A percentile compares a stretch with the other conserved stretches of the same genome.
Conservation (phyloP, 2,329 filamentous ascomycete species). For the Neofusicoccum laricinum region DNA sequence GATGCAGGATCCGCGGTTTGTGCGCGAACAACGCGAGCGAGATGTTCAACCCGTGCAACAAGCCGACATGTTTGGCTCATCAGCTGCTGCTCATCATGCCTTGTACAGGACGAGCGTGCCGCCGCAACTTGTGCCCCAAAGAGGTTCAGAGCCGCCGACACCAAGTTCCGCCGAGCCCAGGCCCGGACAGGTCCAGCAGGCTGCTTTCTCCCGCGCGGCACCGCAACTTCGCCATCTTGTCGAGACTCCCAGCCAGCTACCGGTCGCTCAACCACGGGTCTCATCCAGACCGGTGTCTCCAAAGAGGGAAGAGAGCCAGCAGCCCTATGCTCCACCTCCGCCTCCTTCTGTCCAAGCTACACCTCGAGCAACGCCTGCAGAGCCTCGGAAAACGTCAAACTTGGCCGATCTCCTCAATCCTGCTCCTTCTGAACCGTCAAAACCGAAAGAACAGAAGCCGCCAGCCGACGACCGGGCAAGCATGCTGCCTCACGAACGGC, state of each 20-base stretch:
- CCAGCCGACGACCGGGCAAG: neutral
- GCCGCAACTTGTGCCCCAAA: neutral
- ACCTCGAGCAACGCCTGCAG: slow-evolving; percentile 24
- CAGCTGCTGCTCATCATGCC: slow-evolving; percentile 19
- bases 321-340: neutral
- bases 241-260: slow-evolving; percentile 23
- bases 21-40: slow-evolving; percentile 12
- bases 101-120: slow-evolving; percentile 26
- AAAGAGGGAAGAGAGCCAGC: slow-evolving; percentile 13
- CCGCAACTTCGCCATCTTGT: slow-evolving; percentile 26
- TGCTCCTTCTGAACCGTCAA: slow-evolving; percentile 17
- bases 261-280: slow-evolving; percentile 16
- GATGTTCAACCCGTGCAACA: slow-evolving; percentile 1
- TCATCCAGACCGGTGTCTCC: slow-evolving; percentile 5
- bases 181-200: slow-evolving; percentile 28
- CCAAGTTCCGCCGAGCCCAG: slow-evolving; percentile 32
- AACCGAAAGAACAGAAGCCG: slow-evolving; percentile 7
- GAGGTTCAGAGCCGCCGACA: slow-evolving; percentile 22
- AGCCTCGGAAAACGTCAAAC: slow-evolving; percentile 33
- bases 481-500: slow-evolving; percentile 12
- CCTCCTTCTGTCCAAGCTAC: slow-evolving; percentile 1
- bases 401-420: slow-evolving; percentile 36
- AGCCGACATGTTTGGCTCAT: neutral
- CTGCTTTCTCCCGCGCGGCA: slow-evolving; percentile 11
- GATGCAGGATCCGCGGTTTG: slow-evolving; percentile 9